These are phyloP conservation scores for Aureobasidium sp. DNA, from an alignment of 2,329 filamentous ascomycete genomes.

Conservation along the genomic window DNA sequence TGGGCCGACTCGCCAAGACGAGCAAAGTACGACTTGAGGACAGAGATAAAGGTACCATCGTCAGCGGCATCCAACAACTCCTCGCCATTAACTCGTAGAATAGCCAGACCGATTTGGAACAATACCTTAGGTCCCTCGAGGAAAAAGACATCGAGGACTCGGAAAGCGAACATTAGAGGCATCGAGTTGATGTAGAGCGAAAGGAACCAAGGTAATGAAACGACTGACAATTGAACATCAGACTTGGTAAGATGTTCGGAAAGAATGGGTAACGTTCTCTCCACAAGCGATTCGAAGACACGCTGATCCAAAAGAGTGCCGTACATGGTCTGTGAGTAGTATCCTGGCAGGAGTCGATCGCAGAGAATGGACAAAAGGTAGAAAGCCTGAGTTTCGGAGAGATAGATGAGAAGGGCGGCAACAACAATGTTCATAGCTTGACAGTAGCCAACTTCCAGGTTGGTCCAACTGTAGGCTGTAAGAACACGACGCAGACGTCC, in stretches of 20 bases:
- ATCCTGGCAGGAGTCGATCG: conserved; percentile 92
- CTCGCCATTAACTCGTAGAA: conserved; percentile 96
- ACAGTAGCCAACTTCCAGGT: conserved; percentile 96
- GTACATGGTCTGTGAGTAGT: conserved; percentile 99
- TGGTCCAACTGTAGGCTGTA: conserved; percentile 98
- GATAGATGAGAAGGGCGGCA: conserved; percentile 97
- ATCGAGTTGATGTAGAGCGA: conserved; percentile 99
- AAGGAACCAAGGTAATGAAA: conserved; percentile 97
- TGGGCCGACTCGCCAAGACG: conserved; percentile 96
- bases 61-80: conserved; percentile 93
- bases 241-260: conserved; percentile 99
- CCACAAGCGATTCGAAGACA: conserved; percentile 98
- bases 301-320: conserved; percentile 96
- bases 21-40: conserved; percentile 95
- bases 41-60: conserved; percentile 96
- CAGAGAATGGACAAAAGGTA: conserved; percentile 93
- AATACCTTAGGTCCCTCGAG: conserved; percentile 97
- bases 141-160: conserved; percentile 98
- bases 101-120: conserved; percentile 97
- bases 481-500: conserved; percentile 88
- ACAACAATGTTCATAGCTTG: conserved; percentile 99
- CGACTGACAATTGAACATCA: conserved; percentile 97
- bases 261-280: conserved; percentile 98
- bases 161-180: conserved; percentile 97
- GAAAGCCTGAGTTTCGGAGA: conserved; percentile 96